Evolutionary conservation across 331 rosid species (phyloP).

Genomic region (Pyrus hybrid): DNA sequence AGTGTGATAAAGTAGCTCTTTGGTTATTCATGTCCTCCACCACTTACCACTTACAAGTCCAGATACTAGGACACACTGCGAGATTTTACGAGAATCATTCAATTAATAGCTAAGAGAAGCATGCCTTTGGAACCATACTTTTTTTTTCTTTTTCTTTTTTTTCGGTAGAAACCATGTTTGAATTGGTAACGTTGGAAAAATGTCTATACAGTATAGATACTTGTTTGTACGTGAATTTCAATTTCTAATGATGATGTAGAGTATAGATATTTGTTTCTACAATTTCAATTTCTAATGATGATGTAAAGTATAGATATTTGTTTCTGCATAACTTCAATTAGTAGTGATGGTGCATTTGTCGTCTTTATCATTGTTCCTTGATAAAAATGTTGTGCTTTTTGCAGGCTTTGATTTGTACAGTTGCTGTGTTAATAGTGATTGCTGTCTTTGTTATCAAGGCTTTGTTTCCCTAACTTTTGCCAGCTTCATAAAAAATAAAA

Average conservation of each 20-base stretch:
- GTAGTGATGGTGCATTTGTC: not conserved
- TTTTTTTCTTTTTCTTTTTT: not conserved
- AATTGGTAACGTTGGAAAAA: not conserved
- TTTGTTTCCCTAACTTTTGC: not conserved
- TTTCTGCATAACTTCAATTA: not conserved
- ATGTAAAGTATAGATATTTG: not conserved
- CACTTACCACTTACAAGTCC: no score
- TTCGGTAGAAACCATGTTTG: not conserved
- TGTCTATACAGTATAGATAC: not conserved
- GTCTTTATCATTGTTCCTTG: not conserved
- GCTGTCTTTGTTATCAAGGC: slow-evolving; percentile 19
- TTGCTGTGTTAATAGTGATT: slow-evolving; percentile 28
- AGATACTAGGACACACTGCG: no score
- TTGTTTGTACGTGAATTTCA: no score
- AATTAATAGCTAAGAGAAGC: not conserved
- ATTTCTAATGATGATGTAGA: no score
- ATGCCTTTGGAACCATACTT: no score
- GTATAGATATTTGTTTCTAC: not conserved
- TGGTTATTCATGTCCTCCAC: not conserved
- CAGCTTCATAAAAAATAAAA: not conserved
- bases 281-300: no score
- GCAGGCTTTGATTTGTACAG: slow-evolving; percentile 63
- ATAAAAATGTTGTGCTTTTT: not conserved
- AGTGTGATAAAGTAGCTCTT: not conserved
- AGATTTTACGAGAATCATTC: no score